Percentiles rank a stretch among this genome's conserved stretches.
phyloP scores from a whole-genome alignment of 2,329 filamentous ascomycete genomes.

The Aspergillaceae sp. region DNA sequence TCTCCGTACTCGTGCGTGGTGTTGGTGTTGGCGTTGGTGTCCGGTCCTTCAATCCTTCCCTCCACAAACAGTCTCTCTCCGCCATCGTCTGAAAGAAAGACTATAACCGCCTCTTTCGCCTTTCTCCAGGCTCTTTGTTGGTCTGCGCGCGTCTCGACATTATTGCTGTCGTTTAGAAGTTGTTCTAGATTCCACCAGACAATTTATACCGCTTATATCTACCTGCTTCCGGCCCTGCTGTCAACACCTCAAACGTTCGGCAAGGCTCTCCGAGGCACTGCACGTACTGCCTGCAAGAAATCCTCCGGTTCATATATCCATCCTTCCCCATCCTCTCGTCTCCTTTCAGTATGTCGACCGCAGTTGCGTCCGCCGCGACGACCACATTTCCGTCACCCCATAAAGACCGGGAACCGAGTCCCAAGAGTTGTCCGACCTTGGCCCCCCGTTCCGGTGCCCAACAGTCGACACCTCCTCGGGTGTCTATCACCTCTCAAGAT shows the following conservation, averaged over 20 bases:
- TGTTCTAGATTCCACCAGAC: neutral
- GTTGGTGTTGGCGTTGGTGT: neutral
- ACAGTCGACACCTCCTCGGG: constrained; percentile 25
- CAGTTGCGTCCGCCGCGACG: constrained; percentile 38
- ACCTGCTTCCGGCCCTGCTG: neutral
- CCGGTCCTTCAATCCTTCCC: constrained; percentile 2
- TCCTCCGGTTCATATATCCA: neutral
- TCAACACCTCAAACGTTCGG: neutral
- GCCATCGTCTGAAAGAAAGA: constrained; percentile 1
- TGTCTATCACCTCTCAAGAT: constrained; percentile 26
- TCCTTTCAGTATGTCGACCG: constrained; percentile 36
- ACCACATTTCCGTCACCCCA: constrained; percentile 38
- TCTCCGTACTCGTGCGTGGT: neutral
- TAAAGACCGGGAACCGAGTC: constrained; percentile 36
- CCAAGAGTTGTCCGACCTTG: constrained; percentile 36
- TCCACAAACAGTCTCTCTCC: constrained; percentile 3
- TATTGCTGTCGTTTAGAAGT: neutral
- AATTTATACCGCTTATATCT: neutral
- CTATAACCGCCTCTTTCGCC: constrained; percentile 10
- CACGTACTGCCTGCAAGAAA: neutral
- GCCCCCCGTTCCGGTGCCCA: constrained; percentile 28
- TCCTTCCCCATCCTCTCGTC: neutral
- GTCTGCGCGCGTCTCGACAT: constrained; percentile 9
- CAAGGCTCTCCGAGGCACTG: neutral
- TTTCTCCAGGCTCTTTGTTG: neutral